A percentile compares a stretch with the other conserved stretches of the same genome.
Conservation (phyloP, 2,329 filamentous ascomycete genomes). For the Pseudodiploospora longispora region DNA sequence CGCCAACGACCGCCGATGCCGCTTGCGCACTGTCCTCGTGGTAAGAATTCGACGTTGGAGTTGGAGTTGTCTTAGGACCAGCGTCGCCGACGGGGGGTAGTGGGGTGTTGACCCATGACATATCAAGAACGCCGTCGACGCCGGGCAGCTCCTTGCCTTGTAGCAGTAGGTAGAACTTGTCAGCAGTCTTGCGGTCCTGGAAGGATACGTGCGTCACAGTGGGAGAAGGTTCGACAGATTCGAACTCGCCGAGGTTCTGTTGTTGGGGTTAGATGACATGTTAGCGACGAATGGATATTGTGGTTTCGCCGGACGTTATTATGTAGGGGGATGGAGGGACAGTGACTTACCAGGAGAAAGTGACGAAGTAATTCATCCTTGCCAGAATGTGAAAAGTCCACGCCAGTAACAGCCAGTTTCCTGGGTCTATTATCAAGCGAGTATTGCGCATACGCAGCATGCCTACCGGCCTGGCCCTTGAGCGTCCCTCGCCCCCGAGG, state of each 20-base stretch:
- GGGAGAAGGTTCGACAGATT: constrained; percentile 43
- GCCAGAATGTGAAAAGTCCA: constrained; percentile 52
- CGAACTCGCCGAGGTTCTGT: constrained; percentile 55
- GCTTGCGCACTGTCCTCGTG: not conserved
- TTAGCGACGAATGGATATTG: not conserved
- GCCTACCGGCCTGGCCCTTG: constrained; percentile 37
- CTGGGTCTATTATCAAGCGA: constrained; percentile 71
- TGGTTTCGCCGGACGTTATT: not conserved
- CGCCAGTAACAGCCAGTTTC: constrained; percentile 55
- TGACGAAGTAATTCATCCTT: constrained; percentile 64
- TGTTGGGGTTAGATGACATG: not conserved
- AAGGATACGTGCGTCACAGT: constrained; percentile 50
- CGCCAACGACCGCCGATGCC: constrained; percentile 9
- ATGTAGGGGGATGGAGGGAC: not conserved
- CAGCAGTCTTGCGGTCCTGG: constrained; percentile 61
- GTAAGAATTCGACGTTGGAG: constrained; percentile 7
- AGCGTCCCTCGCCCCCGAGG: constrained; percentile 32
- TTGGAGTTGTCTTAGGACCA: constrained; percentile 6
- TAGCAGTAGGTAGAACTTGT: constrained; percentile 57
- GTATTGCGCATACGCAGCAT: constrained; percentile 52
- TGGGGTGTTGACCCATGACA: constrained; percentile 49
- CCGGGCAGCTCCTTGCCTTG: constrained; percentile 51
- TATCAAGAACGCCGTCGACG: constrained; percentile 53
- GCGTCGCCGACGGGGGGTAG: constrained; percentile 15
- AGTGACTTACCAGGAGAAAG: constrained; percentile 55